Evolutionary conservation across 2,329 filamentous ascomycete genomes (phyloP), one percentile per base, ranked within the genome.

Genomic region (Xylariaceae sp.): DNA sequence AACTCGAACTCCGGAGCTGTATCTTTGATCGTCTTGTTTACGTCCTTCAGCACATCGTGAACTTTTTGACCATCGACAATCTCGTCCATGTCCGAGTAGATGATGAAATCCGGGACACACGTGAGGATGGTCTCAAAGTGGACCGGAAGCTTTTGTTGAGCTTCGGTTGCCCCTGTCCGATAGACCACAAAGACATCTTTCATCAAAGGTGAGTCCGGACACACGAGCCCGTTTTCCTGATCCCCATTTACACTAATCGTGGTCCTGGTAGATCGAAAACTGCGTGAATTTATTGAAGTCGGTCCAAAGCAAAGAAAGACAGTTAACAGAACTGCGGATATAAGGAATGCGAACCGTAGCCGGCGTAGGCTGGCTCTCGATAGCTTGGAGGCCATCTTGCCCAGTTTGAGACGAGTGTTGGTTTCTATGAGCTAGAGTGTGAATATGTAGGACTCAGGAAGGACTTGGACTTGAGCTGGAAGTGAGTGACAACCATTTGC

Each of bases 51-150:
- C 10, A 64, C 56, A 23, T 66, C 65, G 37, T 63, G 52, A 9
- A 58, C 58, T 48, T 61, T 53, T 35, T 64, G 57, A 2, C 64
- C 64, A 4, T 64, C 60, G 34, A 67, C 59, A 13, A 65, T 57
- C 42, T 66, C 65, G 13, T 65, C 62, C 61, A 64, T 63, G 37
- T 67, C 65, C 7, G 65, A 67, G 58, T 63, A 67, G 51, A 67
- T 62, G 56, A 67, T 54, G 49, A 64, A 67, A 44, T 67, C 39
- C 1, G 64, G 62, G 42, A 67, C 61, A 35, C 65, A 67, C 3
- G 58, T 56, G 2, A 67, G 61, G n/a, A 64, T 50, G n/a, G 65
- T 67, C 53, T 66, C 57, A 57, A 67, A 63, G 44, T 67, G 65
- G 23, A 65, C 55, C 1, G 64, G 64, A 6, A 67, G 54, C 50